A percentile compares a stretch with the other conserved stretches of the same genome.
Conservation (phyloP, 495 filamentous ascomycete species). For the Pseudevernia furfuracea region DNA sequence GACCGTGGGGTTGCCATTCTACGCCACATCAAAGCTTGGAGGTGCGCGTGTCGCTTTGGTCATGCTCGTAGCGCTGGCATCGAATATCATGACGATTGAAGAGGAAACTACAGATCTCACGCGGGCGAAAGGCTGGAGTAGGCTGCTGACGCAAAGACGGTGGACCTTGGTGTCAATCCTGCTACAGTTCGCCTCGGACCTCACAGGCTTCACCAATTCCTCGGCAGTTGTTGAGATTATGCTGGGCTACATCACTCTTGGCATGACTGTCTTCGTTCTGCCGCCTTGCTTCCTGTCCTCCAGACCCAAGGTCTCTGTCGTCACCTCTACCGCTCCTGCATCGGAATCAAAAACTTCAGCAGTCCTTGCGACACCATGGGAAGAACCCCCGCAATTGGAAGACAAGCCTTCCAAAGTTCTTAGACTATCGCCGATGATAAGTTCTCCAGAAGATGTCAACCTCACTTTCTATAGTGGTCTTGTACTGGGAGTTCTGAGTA, state of each 20-base stretch:
- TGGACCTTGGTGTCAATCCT: slow-evolving; percentile 24
- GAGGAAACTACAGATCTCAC: slow-evolving; percentile 21
- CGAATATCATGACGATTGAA: slow-evolving; percentile 30
- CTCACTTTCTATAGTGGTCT: slow-evolving; percentile 24
- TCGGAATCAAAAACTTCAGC: slow-evolving; percentile 20
- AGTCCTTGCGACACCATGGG: slow-evolving; percentile 19
- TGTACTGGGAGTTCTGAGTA: slow-evolving; percentile 12
- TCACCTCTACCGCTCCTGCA: slow-evolving; percentile 4
- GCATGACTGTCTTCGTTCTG: slow-evolving; percentile 38
- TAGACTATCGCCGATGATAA: slow-evolving; percentile 23
- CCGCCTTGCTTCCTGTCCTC: slow-evolving; percentile 37
- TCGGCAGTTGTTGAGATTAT: slow-evolving; percentile 17
- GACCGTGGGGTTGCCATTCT: slow-evolving; percentile 47
- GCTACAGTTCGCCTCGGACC: slow-evolving; percentile 20
- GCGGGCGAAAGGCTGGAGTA: slow-evolving; percentile 24
- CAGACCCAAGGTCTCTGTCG: slow-evolving; percentile 8
- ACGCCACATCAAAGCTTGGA: slow-evolving; percentile 49
- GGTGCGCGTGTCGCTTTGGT: slow-evolving; percentile 46
- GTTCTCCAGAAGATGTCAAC: slow-evolving; percentile 21
- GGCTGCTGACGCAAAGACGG: slow-evolving; percentile 28
- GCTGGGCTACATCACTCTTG: slow-evolving; percentile 42
- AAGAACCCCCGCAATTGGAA: slow-evolving; percentile 5
- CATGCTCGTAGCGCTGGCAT: slow-evolving; percentile 40
- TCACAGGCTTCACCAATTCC: slow-evolving; percentile 12
- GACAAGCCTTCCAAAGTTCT: neutral